phyloP scores from a whole-genome alignment of 2,329 filamentous ascomycete species.

The Ceratocystiopsis sp. region DNA sequence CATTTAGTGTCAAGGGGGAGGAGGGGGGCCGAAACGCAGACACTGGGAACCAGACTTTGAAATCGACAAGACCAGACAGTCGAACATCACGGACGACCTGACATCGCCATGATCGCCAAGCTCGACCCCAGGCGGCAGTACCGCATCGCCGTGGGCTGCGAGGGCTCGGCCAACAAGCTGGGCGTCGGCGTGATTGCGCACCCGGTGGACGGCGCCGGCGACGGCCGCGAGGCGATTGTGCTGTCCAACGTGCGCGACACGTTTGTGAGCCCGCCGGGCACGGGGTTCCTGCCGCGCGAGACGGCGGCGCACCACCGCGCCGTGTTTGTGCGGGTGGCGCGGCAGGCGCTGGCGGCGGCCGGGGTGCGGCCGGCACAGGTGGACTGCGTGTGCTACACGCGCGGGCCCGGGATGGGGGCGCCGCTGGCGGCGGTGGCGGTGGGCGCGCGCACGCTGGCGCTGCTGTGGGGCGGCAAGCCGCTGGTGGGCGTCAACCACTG shows the following conservation, averaged over 20 bases:
- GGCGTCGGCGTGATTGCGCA: constrained; percentile 86
- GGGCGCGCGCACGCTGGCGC: constrained; percentile 57
- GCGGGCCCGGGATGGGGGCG: constrained; percentile 91
- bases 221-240: constrained; percentile 41
- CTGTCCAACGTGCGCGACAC: constrained; percentile 93
- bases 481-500: constrained; percentile 95
- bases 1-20: too few relatives aligned
- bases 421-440: constrained; percentile 77
- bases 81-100: too few relatives aligned
- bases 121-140: constrained; percentile 15
- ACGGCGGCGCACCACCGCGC: constrained; percentile 81
- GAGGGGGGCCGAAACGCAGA: too few relatives aligned
- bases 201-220: constrained; percentile 18
- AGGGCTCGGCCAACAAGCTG: constrained; percentile 96
- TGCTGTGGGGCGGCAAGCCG: constrained; percentile 67
- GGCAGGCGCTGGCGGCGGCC: constrained; percentile 58
- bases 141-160: constrained; percentile 44
- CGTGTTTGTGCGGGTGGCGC: constrained; percentile 71
- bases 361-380: constrained; percentile 45
- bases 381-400: constrained; percentile 89
- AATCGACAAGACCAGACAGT: too few relatives aligned
- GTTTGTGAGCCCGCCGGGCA: constrained; percentile 77
- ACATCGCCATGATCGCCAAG: not conserved
- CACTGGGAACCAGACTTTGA: too few relatives aligned
- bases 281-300: constrained; percentile 92